Conservation (phyloP, 495 filamentous ascomycete genomes). For the Rhypophila decipiens region DNA sequence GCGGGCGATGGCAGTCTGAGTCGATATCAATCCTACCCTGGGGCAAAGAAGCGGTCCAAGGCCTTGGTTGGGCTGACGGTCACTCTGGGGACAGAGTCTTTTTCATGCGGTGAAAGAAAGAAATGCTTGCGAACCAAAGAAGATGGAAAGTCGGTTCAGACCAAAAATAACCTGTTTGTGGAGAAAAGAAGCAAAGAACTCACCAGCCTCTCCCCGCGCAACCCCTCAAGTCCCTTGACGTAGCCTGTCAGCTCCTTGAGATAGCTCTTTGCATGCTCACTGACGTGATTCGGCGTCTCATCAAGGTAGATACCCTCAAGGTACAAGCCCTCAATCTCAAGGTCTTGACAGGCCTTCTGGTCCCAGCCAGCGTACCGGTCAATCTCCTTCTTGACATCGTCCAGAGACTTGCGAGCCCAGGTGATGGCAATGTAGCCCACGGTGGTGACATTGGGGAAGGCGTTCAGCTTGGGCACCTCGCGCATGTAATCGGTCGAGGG, state of each 20-base stretch:
- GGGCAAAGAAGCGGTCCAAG: too few relatives aligned
- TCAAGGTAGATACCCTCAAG: conserved; percentile 5
- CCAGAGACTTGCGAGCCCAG: neutral
- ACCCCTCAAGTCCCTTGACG: neutral
- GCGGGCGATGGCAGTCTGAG: too few relatives aligned
- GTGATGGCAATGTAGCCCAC: conserved; percentile 3
- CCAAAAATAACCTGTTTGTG: too few relatives aligned
- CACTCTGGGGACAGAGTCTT: too few relatives aligned
- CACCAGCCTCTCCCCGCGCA: conserved; percentile 3
- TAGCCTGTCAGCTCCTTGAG: neutral
- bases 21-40: too few relatives aligned
- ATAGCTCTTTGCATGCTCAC: neutral
- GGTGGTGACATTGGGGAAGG: conserved; percentile 3
- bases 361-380: neutral
- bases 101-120: too few relatives aligned
- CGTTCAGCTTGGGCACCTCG: conserved; percentile 1
- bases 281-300: conserved; percentile 6
- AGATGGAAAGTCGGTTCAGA: too few relatives aligned
- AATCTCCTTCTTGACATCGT: neutral
- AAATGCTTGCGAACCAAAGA: too few relatives aligned
- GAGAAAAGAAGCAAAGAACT: neutral
- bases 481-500: neutral
- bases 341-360: neutral
- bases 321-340: conserved; percentile 2
- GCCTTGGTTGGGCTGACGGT: too few relatives aligned